Evolutionary conservation across 1,139 yeast genomes (phyloP), one percentile per base, ranked within the genome.

Genomic region (Hyphopichia burtonii): DNA sequence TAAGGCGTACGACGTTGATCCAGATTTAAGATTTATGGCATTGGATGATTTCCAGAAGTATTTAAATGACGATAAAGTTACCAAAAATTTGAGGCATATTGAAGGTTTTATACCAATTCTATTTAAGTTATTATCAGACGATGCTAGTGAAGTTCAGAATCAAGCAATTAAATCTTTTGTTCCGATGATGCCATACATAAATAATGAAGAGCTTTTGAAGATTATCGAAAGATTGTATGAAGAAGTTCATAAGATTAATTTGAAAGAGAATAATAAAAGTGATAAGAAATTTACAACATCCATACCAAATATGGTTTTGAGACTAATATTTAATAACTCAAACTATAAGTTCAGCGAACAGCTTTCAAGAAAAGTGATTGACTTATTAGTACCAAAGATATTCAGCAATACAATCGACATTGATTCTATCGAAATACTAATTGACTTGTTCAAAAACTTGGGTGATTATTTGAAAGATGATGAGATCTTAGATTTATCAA

Each of bases 11-110:
- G 86, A 82, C 51, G 83, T 84, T 19, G 96, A 89, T 54, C 86
- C 94, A 3, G 96, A 89, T 58, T 70, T 86, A 51, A 73, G 96
- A 56, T 88, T 83, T 63, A 89, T 89, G 96, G 95, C 93, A 2
- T 68, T 88, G 47, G 86, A 80, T 52, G 96, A 89, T 56, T 73
- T 88, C 52, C 80, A 78, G 52, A 78, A 76, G 47, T 54, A 68
- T 67, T 46, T 72, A 65, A 43, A 47, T 50, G 52, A 51, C 48
- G 51, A 66, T 39, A 51, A 61, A 39, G 51, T 59, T 48, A 47
- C 59, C 31, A 51, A 56, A 23, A 46, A 53, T 23, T 51, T 53
- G 35, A 50, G 53, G 20, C 45, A 53, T 14, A 56, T 71, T 22
- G 71, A 69, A 40, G 59, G 58, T 14, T 76, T 84, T 49, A 64